Evolutionary conservation across 176 grass and related monocot genomes (phyloP).

Genomic region (Calamus simplicifolius): DNA sequence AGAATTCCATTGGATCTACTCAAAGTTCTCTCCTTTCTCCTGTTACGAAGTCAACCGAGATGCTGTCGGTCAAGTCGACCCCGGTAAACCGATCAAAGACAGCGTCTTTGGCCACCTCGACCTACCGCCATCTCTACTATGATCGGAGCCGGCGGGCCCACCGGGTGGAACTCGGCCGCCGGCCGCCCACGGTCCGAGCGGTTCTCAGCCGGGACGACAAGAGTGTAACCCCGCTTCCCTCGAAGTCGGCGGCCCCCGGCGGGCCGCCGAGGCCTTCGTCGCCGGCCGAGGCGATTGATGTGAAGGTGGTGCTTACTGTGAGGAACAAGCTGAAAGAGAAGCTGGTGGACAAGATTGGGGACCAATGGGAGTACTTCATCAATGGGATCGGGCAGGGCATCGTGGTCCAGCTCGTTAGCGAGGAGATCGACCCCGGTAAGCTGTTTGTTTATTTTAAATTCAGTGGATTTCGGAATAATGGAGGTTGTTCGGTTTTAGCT

Average conservation of each 20-base stretch:
- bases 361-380: slow-evolving; percentile 38
- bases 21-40: too few species aligned
- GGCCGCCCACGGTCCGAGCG: background rate
- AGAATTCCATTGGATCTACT: too few species aligned
- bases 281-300: slow-evolving; percentile 16
- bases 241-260: background rate
- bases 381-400: slow-evolving; percentile 40
- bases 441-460: background rate
- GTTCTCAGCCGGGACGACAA: slow-evolving; percentile 19
- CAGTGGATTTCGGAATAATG: background rate
- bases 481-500: background rate
- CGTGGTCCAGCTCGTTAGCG: slow-evolving; percentile 37
- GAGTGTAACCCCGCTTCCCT: background rate
- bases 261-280: background rate
- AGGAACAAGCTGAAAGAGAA: slow-evolving; percentile 29
- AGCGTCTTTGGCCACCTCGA: too few species aligned
- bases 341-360: slow-evolving; percentile 25
- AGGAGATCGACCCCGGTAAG: slow-evolving; percentile 36
- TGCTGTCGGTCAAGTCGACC: too few species aligned
- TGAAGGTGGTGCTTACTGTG: slow-evolving; percentile 33
- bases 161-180: background rate
- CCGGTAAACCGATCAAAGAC: too few species aligned
- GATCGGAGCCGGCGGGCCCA: too few species aligned
- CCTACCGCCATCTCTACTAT: too few species aligned
- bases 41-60: too few species aligned